These are phyloP conservation scores for Ceratonia siliqua DNA, from an alignment of 306 rosid species.

Conservation along the genomic window DNA sequence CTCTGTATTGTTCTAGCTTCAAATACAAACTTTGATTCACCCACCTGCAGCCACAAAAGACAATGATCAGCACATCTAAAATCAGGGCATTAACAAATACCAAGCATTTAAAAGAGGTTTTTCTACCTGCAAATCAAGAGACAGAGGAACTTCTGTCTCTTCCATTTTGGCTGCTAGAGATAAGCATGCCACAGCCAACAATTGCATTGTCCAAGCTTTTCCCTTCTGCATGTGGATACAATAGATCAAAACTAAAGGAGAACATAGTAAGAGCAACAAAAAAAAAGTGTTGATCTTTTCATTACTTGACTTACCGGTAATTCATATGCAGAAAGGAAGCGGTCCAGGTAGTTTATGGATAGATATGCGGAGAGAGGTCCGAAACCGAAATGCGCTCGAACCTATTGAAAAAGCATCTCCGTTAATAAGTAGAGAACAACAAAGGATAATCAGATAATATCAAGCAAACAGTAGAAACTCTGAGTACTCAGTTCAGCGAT, in stretches of 20 bases:
- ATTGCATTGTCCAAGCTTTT: slow-evolving; percentile 78
- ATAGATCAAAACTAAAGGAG: slow-evolving; percentile 29
- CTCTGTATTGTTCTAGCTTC: slow-evolving; percentile 87
- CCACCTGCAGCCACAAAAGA: slow-evolving; percentile 59
- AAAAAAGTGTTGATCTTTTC: background rate
- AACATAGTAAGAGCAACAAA: background rate
- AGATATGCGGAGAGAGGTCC: slow-evolving; percentile 82
- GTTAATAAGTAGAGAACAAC: slow-evolving; percentile 21
- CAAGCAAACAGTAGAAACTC: slow-evolving; percentile 7
- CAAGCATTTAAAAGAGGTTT: background rate
- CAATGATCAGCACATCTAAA: slow-evolving; percentile 34
- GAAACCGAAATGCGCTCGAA: slow-evolving; percentile 64
- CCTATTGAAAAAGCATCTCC: slow-evolving; percentile 52
- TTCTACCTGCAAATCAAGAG: slow-evolving; percentile 81
- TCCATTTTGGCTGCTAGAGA: slow-evolving; percentile 90
- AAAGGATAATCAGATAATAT: background rate
- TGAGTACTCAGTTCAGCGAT: background rate
- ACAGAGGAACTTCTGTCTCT: slow-evolving; percentile 67
- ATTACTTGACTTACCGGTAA: slow-evolving; percentile 65
- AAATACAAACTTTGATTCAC: slow-evolving; percentile 73
- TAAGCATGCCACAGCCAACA: slow-evolving; percentile 84
- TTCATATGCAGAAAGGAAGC: slow-evolving; percentile 78
- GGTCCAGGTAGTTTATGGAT: slow-evolving; percentile 85
- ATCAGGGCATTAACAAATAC: slow-evolving; percentile 1
- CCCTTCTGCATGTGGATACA: slow-evolving; percentile 50